Evolutionary conservation across 2,329 filamentous ascomycete genomes (phyloP).

Genomic region (Seiridium cupressi): DNA sequence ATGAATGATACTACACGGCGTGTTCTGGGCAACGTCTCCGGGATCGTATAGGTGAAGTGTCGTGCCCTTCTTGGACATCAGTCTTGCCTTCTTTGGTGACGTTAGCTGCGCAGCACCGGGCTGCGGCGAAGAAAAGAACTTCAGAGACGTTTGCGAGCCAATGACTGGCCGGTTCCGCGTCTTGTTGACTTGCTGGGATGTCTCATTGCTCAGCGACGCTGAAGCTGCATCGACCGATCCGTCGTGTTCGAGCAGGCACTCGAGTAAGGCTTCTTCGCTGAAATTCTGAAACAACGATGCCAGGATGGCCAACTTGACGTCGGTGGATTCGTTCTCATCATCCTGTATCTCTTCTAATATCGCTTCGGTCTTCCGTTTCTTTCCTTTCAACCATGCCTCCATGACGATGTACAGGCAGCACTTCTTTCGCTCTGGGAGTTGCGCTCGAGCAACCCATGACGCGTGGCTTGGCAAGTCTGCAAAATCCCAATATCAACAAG

Average conservation of each 20-base stretch:
- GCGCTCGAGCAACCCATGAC: not conserved
- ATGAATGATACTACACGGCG: slow-evolving; percentile 88
- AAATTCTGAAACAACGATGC: slow-evolving; percentile 70
- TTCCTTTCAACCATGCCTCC: slow-evolving; percentile 56
- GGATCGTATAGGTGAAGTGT: slow-evolving; percentile 84
- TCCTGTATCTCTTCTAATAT: slow-evolving; percentile 12
- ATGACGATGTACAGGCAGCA: slow-evolving; percentile 32
- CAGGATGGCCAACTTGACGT: slow-evolving; percentile 83
- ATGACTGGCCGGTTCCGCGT: slow-evolving; percentile 28
- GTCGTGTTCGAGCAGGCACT: slow-evolving; percentile 73
- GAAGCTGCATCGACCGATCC: slow-evolving; percentile 71
- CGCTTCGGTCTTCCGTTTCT: slow-evolving; percentile 47
- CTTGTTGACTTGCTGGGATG: slow-evolving; percentile 30
- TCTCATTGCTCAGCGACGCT: slow-evolving; percentile 44
- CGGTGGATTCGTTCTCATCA: slow-evolving; percentile 72
- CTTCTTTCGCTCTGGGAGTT: not conserved
- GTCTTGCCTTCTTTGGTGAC: slow-evolving; percentile 41
- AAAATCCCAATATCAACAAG: no score
- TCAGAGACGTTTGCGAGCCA: slow-evolving; percentile 64
- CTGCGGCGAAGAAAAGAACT: slow-evolving; percentile 39
- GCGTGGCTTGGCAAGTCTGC: not conserved
- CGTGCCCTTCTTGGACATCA: slow-evolving; percentile 71
- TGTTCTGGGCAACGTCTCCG: slow-evolving; percentile 75
- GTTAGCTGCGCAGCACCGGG: slow-evolving; percentile 12
- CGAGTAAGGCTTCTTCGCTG: slow-evolving; percentile 68